Evolutionary conservation across 768 basidiomycete species (phyloP).

Genomic region (Amanita inopinata): DNA sequence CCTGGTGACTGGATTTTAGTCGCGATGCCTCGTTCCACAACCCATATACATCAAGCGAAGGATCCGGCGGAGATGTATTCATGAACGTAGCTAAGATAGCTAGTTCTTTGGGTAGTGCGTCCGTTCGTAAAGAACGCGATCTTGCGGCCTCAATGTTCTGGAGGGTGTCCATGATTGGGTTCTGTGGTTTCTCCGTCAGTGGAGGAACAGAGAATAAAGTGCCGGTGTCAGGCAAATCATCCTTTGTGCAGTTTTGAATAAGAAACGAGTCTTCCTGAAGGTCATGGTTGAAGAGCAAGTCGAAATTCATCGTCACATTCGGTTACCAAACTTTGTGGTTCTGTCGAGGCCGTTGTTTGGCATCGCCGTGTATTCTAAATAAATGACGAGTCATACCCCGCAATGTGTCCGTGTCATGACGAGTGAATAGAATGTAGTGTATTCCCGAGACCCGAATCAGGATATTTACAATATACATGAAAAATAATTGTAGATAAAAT

Average conservation of each 20-base stretch:
- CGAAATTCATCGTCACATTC: slow-evolving; percentile 6
- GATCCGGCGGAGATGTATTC: background rate
- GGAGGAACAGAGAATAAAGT: slow-evolving; percentile 52
- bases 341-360: slow-evolving; percentile 9
- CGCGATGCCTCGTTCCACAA: slow-evolving; percentile 14
- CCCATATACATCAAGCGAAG: background rate
- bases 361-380: background rate
- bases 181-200: slow-evolving; percentile 66
- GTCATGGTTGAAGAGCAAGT: slow-evolving; percentile 1
- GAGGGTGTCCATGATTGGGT: slow-evolving; percentile 62
- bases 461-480: background rate
- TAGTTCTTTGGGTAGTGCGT: slow-evolving; percentile 21
- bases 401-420: background rate
- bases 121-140: slow-evolving; percentile 9
- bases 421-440: background rate
- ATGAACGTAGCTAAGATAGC: slow-evolving; percentile 15
- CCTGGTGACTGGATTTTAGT: background rate
- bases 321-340: no score
- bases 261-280: slow-evolving; percentile 1
- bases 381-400: background rate
- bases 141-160: slow-evolving; percentile 20
- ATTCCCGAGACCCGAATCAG: background rate
- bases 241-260: background rate
- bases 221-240: slow-evolving; percentile 28
- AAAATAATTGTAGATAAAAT: background rate